Percentiles rank a stretch among this genome's conserved stretches.
phyloP scores from a whole-genome alignment of 768 basidiomycete species.

The Tulasnella sp. region DNA sequence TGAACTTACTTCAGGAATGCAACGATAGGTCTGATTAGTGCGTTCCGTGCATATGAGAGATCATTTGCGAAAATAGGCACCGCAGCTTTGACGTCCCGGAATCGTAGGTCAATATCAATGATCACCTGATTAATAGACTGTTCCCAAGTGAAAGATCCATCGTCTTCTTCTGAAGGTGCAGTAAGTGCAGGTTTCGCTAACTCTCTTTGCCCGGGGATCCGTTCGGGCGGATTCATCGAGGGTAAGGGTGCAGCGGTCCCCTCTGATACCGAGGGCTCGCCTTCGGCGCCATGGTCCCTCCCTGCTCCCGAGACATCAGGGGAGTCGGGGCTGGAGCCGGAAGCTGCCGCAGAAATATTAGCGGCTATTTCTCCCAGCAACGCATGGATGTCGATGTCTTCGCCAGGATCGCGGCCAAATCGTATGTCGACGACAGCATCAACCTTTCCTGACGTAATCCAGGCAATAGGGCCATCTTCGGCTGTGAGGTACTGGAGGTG shows the following conservation, averaged over 20 bases:
- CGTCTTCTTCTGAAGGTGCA: constrained; percentile 58
- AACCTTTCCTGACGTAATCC: constrained; percentile 96
- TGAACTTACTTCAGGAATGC: constrained; percentile 92
- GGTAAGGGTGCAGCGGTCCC: constrained; percentile 48
- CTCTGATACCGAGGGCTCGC: constrained; percentile 13
- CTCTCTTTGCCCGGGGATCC: constrained; percentile 84
- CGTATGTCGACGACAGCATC: constrained; percentile 98
- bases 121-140: constrained; percentile 43
- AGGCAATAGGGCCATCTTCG: constrained; percentile 81
- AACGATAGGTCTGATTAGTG: constrained; percentile 92
- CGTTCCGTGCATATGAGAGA: constrained; percentile 89
- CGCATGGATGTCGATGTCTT: constrained; percentile 72
- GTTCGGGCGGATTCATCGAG: constrained; percentile 54
- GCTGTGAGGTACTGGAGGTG: constrained; percentile 86
- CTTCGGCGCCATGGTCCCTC: neutral
- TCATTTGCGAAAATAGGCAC: constrained; percentile 91
- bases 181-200: constrained; percentile 84
- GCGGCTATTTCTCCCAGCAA: constrained; percentile 90
- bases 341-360: constrained; percentile 61
- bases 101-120: constrained; percentile 92
- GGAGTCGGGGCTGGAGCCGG: constrained; percentile 29
- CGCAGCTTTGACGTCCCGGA: constrained; percentile 92
- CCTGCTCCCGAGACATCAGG: neutral
- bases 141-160: constrained; percentile 41
- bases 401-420: constrained; percentile 80